These are phyloP conservation scores for Candida takata DNA, from an alignment of 805 yeast genomes.

Conservation along the genomic window DNA sequence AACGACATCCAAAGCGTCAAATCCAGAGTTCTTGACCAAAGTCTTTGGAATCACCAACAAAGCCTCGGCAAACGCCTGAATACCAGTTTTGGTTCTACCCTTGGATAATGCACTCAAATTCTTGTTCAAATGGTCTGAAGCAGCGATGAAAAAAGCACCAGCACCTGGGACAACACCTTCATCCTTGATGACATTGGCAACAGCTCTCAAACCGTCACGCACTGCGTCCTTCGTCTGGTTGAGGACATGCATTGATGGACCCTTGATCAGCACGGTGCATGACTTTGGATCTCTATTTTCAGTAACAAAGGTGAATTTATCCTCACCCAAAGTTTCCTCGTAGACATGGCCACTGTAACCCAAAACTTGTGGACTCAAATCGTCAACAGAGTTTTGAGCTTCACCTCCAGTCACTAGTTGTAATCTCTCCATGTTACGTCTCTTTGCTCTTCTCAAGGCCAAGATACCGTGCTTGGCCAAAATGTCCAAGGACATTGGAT, in stretches of 20 bases:
- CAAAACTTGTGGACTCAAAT: constrained; percentile 66
- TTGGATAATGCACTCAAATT: constrained; percentile 51
- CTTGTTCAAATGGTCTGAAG: constrained; percentile 56
- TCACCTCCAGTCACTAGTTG: constrained; percentile 96
- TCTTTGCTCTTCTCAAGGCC: constrained; percentile 95
- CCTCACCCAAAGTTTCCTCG: constrained; percentile 94
- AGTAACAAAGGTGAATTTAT: constrained; percentile 92
- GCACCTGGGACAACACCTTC: constrained; percentile 90
- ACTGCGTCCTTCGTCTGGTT: constrained; percentile 95
- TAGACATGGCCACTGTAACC: constrained; percentile 89
- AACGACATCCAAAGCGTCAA: constrained; percentile 84
- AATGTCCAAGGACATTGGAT: constrained; percentile 94
- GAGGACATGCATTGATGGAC: constrained; percentile 83
- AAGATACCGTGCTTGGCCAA: constrained; percentile 88
- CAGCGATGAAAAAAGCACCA: constrained; percentile 89
- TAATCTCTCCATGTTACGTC: constrained; percentile 98
- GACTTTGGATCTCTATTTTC: constrained; percentile 85
- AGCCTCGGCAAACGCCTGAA: constrained; percentile 91
- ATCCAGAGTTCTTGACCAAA: constrained; percentile 85
- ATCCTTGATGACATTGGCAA: constrained; percentile 84
- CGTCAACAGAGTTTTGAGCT: constrained; percentile 97
- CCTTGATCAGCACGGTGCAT: constrained; percentile 87
- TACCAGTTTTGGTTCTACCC: constrained; percentile 86
- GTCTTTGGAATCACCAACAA: constrained; percentile 89
- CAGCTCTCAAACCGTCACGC: constrained; percentile 94